A percentile compares a stretch with the other conserved stretches of the same genome.
Evolutionary conservation across 2,329 filamentous ascomycete species (phyloP).

Genomic region (Colletotrichum sidae): DNA sequence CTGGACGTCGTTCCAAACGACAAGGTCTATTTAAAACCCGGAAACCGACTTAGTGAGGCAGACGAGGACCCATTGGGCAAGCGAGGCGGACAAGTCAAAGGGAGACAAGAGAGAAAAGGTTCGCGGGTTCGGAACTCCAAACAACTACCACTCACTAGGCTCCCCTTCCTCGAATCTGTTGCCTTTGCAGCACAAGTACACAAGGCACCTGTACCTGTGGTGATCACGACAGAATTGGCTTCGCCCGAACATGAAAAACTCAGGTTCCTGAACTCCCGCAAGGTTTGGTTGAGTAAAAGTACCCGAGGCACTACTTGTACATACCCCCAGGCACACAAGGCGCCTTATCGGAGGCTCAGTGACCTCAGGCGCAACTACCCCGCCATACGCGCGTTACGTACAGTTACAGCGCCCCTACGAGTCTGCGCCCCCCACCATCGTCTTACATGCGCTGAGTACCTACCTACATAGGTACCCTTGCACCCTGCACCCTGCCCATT

Average conservation of each 20-base stretch:
- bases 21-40: conserved; percentile 1
- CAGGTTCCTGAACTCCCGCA: too few relatives aligned
- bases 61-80: background rate
- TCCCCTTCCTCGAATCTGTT: conserved; percentile 4
- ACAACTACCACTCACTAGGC: background rate
- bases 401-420: conserved; percentile 26
- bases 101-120: background rate
- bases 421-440: conserved; percentile 22
- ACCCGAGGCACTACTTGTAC: too few relatives aligned
- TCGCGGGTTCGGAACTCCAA: too few relatives aligned
- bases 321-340: too few relatives aligned
- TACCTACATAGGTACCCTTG: background rate
- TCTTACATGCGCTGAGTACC: background rate
- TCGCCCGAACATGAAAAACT: too few relatives aligned
- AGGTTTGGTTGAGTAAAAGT: too few relatives aligned
- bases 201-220: too few relatives aligned
- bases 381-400: conserved; percentile 36
- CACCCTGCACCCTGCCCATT: conserved; percentile 26
- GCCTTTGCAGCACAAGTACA: too few relatives aligned
- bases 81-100: background rate
- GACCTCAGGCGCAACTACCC: conserved; percentile 17
- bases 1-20: too few relatives aligned
- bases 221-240: too few relatives aligned
- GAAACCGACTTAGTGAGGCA: conserved; percentile 12
- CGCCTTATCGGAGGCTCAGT: too few relatives aligned